Percentiles rank a stretch among this genome's conserved stretches.
Conservation (phyloP, 2,329 filamentous ascomycete genomes). For the Trichoderma sp. region DNA sequence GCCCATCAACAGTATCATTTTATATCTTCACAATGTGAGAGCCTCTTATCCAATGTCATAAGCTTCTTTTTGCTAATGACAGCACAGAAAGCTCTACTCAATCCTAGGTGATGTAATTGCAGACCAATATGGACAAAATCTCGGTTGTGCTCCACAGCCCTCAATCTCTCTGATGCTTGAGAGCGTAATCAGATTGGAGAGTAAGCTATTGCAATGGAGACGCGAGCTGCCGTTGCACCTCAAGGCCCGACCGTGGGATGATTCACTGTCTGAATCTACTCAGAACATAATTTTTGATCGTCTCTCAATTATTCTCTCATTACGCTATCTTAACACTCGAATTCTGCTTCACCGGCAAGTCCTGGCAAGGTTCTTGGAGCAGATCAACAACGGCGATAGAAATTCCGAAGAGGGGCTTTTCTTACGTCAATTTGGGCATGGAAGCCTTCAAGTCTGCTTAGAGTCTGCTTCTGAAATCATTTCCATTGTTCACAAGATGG, state of each 20-base stretch:
- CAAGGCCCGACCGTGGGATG: background rate
- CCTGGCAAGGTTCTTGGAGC: background rate
- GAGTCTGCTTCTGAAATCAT: constrained; percentile 4
- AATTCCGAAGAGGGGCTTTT: background rate
- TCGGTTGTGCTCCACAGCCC: background rate
- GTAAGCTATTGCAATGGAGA: constrained; percentile 2
- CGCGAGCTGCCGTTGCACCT: background rate
- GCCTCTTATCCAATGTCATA: background rate
- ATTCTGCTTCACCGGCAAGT: constrained; percentile 2
- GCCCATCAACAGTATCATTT: constrained; percentile 9
- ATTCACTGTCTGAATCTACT: background rate
- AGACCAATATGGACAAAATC: background rate
- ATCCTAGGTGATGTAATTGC: background rate
- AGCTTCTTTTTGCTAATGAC: background rate
- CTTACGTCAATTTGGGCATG: background rate
- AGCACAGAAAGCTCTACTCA: background rate
- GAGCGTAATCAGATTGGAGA: background rate
- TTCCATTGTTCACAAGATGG: background rate
- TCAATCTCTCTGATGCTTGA: background rate
- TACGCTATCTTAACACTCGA: background rate
- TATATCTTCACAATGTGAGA: constrained; percentile 1
- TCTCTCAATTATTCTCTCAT: background rate
- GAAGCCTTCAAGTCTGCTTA: background rate
- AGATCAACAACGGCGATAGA: background rate
- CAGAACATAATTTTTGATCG: background rate